Evolutionary conservation across 2,329 filamentous ascomycete species (phyloP), one percentile per base, ranked within the genome.

Genomic region (Phialophora macrospora): DNA sequence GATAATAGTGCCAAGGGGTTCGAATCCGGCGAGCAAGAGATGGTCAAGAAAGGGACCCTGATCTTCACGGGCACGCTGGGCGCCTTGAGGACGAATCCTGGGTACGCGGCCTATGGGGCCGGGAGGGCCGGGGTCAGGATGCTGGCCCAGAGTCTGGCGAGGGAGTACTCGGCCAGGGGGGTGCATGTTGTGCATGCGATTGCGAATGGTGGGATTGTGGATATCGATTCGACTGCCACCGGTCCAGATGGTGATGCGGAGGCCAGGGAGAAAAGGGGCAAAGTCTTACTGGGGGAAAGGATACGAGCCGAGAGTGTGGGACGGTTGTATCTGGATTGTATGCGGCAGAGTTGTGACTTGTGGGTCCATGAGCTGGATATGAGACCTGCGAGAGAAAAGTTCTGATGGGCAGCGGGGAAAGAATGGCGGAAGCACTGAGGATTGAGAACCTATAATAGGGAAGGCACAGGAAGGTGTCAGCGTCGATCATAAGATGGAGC

Each of bases 151-250:
- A 82, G 80, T 7, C 74, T 87, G 51, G 84, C 84, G 0, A 80
- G 83, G 44, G 85, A 87, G 74, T 83, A 86, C 75, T 84, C 80
- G 68, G 78, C 79, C n/a, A 82, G 81, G 66, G 84, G 85, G 1
- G 74, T 87, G 0, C 84, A 87, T 73, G 83, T 86, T 3, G 83
- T 83, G n/a, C 85, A 88, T 74, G 80, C 84, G 2, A 84, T 87
- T 66, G 84, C 82, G 0, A 87, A 87, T 71, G 84, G 84, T 0
- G 75, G 74, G 0, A 86, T 70, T 48, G 62, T 60, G 24, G 67
- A 69, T 46, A 52, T 62, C 24, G 63, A 68, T 32, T 5, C 55
- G 11, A 41, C 62, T 20, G 60, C 34, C 24, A 24, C 24, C n/a
- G n/a, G n/a, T n/a, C n/a, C n/a, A n/a, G n/a, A n/a, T 12, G 55